Base-by-base conservation (phyloP, 163 green algal species). In the Chlorella variabilis region DNA sequence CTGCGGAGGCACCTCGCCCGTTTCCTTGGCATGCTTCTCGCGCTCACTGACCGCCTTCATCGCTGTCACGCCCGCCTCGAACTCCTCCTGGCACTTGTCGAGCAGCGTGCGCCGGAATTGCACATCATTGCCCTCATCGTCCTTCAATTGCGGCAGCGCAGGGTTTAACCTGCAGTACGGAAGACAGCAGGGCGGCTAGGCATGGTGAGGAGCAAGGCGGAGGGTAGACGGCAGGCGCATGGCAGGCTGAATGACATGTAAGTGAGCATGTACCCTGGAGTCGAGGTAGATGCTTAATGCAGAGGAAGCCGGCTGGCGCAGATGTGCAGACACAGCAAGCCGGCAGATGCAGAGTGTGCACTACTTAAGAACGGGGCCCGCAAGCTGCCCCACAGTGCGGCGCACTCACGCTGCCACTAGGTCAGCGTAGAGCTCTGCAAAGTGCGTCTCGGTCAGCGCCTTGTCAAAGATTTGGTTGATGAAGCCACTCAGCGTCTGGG, bases 401-500 rank as follows among this genome's bases (percentile, higher is more conserved):
- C n/a, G n/a, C n/a, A n/a, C 78, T 77, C 49, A 80, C 78, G 75
- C 75, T 21, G 77, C 70, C 39, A 89, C 84, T 41, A 99, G 91
- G 74, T 92, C 80, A 23, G 95, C 92, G 81, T 99, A 99, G 59
- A 99, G 90, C 90, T 98, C 94, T 36, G 89, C 95, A 84, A 99
- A 99, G 45, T 92, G 97, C 4, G 93, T 92, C 91, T 99, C 97
- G 4, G 87, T 93, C 29, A 99, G 88, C 29, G 97, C 96, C 89
- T 99, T 99, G 87, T 98, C 95, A 84, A 98, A 98, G 39, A 97
- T 91, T 80, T 97, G 94, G 76, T 91, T 89, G 80, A 98, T 98
- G 45, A 98, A 89, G 56, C 93, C 92, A 33, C 83, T 83, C 56
- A 98, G 88, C 13, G 92, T 96, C 65, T 92, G 82, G 20, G 92